A percentile compares a stretch with the other conserved stretches of the same genome.
Evolutionary conservation across 768 basidiomycete species (phyloP).

Genomic region (Pleurotus salmoneostramineus): DNA sequence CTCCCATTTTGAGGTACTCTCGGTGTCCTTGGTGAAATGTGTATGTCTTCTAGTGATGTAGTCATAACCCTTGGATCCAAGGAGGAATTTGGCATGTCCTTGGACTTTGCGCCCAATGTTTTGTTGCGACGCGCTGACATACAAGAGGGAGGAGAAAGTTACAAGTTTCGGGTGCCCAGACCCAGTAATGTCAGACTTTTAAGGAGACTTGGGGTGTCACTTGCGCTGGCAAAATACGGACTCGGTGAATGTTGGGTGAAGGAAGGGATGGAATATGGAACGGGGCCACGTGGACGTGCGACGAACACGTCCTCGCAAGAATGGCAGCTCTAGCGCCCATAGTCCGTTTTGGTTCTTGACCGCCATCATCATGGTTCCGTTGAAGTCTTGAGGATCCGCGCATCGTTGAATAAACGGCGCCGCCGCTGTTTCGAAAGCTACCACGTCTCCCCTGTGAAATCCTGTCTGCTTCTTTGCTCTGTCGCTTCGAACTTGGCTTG

Average conservation of each 20-base stretch:
- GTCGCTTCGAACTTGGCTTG: not conserved
- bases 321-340: slow-evolving; percentile 1
- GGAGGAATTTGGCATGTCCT: slow-evolving; percentile 39
- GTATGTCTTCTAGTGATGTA: slow-evolving; percentile 57
- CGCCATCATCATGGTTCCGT: not conserved
- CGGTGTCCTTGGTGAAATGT: slow-evolving; percentile 51
- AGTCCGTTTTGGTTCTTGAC: not conserved
- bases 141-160: slow-evolving; percentile 13
- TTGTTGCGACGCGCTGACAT: slow-evolving; percentile 23
- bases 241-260: not conserved
- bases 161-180: slow-evolving; percentile 4
- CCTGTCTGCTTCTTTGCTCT: not conserved
- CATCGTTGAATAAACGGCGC: slow-evolving; percentile 5
- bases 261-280: not conserved
- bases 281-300: not conserved
- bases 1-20: slow-evolving; percentile 32
- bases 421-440: not conserved
- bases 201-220: not conserved
- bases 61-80: slow-evolving; percentile 47
- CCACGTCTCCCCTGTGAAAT: not conserved
- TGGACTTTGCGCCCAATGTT: slow-evolving; percentile 13
- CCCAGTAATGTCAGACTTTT: slow-evolving; percentile 1
- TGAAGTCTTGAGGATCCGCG: not conserved
- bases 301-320: not conserved
- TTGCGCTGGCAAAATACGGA: slow-evolving; percentile 7